Base-by-base conservation (phyloP, 345 rosid species). In the Citrus hindsii region DNA sequence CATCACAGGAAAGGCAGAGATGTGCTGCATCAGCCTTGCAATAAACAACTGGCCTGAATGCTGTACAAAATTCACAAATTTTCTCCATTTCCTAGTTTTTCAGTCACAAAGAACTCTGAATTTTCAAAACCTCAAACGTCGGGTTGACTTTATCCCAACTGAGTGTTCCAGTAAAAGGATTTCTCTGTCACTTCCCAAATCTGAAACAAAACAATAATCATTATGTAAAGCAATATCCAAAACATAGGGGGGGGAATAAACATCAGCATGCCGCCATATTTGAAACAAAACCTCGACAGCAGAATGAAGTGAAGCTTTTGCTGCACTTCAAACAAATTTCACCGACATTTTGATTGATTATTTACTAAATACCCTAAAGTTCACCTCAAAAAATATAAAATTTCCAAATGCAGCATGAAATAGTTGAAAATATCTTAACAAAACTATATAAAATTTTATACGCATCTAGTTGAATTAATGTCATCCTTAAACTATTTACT, bases 11-110 rank as follows among this genome's bases (percentile, higher is more conserved):
- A 64, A 95, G 87, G 81, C 98, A 95, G 69, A 95, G 91, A 80
- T 74, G 89, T 14, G 98, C 98, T 27, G 90, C 87, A 82, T 95
- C 98, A n/a, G 98, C 89, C 75, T 87, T 88, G 76, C 97, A 95
- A 75, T 92, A 92, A 79, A 92, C 89, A 30, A 92, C 86, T 4
- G 98, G 90, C 87, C 91, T 92, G 77, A 81, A 85, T 14, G 83
- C 88, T 55, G 61, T 84, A 87, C 98, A 95, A 82, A 92, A 92
- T 78, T 92, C 98, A 69, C 97, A 92, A 27, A 76, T 69, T 87
- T 87, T 85, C 79, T 90, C 92, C 92, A 92, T 92, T 71, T 81
- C 73, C 71, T 65, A 67, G 30, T 32, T 71, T 80, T 64, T 65
- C 73, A 75, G 56, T 73, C 77, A 66, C 22, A 62, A 70, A 69